Evolutionary conservation across 352 stramenopile species (phyloP).

Genomic region (Globisporangium canariense): DNA sequence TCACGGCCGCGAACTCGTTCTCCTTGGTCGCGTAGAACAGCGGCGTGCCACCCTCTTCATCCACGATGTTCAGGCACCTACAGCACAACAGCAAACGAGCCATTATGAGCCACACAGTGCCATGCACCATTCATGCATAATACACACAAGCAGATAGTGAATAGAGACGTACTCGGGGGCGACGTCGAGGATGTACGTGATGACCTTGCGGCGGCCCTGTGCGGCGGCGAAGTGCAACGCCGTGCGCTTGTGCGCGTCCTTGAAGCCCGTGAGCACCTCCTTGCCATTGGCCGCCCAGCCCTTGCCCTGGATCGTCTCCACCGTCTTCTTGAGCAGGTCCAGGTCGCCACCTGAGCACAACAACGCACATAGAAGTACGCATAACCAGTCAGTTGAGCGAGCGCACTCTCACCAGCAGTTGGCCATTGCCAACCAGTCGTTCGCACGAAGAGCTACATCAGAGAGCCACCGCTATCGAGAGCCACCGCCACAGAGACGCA

Average conservation of each 20-base stretch:
- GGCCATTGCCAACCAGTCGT: background rate
- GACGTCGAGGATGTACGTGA: slow-evolving; percentile 65
- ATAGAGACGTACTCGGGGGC: slow-evolving; percentile 33
- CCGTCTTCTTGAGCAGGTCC: slow-evolving; percentile 59
- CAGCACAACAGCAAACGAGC: background rate
- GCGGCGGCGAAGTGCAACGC: slow-evolving; percentile 76
- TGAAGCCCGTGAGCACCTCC: slow-evolving; percentile 66
- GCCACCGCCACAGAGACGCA: slow-evolving; percentile 21
- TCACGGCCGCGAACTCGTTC: slow-evolving; percentile 72
- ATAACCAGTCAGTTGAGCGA: background rate
- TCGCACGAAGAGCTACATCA: background rate
- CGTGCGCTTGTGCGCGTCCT: slow-evolving; percentile 79
- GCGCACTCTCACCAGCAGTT: background rate
- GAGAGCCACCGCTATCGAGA: background rate
- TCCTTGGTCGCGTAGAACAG: slow-evolving; percentile 71
- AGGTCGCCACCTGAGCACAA: slow-evolving; percentile 62
- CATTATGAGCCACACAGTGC: background rate
- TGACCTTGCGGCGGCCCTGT: slow-evolving; percentile 75
- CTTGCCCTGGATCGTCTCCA: slow-evolving; percentile 55
- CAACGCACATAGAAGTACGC: background rate
- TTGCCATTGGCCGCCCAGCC: slow-evolving; percentile 49
- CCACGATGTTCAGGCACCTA: slow-evolving; percentile 44
- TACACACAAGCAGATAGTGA: background rate
- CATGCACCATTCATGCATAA: too few species aligned
- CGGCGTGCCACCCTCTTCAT: slow-evolving; percentile 69